Conservation (phyloP, 106 monocot genomes). For the Posidonia australis region DNA sequence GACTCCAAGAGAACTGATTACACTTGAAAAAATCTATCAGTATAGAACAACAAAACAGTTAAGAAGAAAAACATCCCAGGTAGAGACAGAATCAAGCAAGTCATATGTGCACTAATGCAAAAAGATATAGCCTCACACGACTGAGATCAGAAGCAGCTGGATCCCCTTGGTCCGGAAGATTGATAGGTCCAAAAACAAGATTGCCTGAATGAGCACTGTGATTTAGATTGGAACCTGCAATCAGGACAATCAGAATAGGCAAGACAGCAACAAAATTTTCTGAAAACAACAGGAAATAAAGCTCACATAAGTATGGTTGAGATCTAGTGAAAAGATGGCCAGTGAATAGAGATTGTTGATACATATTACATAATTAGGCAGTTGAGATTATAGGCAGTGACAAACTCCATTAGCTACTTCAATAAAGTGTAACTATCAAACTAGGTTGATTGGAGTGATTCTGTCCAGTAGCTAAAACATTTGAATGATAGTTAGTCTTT, state of each 20-base stretch:
- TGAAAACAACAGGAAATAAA: no score
- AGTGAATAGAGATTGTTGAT: no score
- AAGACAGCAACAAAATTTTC: no score
- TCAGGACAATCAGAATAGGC: neutral
- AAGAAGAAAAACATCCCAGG: neutral
- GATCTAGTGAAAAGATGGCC: no score
- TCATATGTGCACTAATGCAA: neutral
- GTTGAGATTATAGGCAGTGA: no score
- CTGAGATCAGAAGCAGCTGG: constrained; percentile 30
- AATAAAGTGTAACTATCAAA: no score
- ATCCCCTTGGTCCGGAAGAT: constrained; percentile 46
- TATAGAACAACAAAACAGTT: neutral
- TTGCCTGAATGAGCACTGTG: constrained; percentile 6
- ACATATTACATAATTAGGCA: no score
- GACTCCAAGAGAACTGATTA: constrained; percentile 45
- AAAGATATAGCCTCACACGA: constrained; percentile 28
- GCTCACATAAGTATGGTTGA: no score
- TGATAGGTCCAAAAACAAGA: constrained; percentile 68
- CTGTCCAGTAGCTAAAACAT: no score
- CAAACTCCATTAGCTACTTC: no score
- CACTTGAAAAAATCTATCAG: constrained; percentile 53
- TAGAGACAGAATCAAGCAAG: neutral
- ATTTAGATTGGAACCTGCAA: neutral
- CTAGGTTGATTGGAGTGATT: no score
- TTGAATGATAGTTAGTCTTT: no score